Percentiles rank a stretch among this genome's conserved stretches.
phyloP scores from a whole-genome alignment of 2,329 filamentous ascomycete species.

The Trichoderma endophyticum region DNA sequence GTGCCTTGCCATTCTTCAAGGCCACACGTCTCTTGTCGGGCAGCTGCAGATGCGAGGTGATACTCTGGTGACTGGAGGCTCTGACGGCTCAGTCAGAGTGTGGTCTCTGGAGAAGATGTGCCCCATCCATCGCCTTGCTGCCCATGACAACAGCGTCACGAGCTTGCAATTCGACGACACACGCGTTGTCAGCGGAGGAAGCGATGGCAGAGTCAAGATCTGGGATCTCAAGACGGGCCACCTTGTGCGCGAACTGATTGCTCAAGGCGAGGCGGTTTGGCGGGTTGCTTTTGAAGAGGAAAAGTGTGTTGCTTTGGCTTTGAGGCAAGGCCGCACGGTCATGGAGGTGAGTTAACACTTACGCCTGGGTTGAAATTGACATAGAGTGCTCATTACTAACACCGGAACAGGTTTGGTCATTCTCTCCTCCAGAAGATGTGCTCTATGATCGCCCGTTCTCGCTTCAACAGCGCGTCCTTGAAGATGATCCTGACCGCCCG shows the following conservation, averaged over 20 bases:
- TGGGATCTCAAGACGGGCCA: conserved; percentile 94
- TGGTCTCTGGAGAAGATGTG: conserved; percentile 92
- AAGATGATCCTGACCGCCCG: conserved; percentile 47
- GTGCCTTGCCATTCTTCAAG: conserved; percentile 88
- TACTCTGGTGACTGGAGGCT: conserved; percentile 92
- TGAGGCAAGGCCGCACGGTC: conserved; percentile 78
- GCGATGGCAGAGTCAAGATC: conserved; percentile 96
- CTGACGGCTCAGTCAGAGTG: conserved; percentile 91
- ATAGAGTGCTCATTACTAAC: conserved; percentile 11
- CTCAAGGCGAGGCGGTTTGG: conserved; percentile 94
- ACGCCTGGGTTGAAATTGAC: neutral
- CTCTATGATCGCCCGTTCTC: conserved; percentile 53
- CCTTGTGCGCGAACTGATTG: conserved; percentile 84
- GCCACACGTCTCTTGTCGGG: conserved; percentile 93
- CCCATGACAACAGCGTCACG: conserved; percentile 97
- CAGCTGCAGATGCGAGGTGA: conserved; percentile 95
- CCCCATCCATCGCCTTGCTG: conserved; percentile 89
- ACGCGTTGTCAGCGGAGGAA: conserved; percentile 91
- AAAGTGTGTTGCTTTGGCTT: conserved; percentile 94
- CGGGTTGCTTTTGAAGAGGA: conserved; percentile 97
- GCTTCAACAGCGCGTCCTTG: conserved; percentile 45
- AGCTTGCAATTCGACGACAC: conserved; percentile 96
- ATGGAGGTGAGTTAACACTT: conserved; percentile 77
- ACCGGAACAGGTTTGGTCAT: conserved; percentile 78
- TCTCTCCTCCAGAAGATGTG: conserved; percentile 77